These are phyloP conservation scores for Oxalis stricta DNA, from an alignment of 441 rosid species.

Conservation along the genomic window DNA sequence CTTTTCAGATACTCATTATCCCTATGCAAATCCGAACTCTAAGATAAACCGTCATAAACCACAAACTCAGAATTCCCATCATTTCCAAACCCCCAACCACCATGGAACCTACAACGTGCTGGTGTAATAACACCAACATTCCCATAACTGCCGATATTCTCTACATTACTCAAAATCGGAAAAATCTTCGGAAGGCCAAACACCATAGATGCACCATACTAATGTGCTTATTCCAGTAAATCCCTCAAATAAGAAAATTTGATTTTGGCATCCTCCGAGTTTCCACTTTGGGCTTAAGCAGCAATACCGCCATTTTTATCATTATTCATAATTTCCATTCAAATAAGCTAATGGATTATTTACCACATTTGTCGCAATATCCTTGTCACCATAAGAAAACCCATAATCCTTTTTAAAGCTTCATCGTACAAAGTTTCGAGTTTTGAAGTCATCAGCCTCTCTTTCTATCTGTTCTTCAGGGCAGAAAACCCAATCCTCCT, in stretches of 20 bases:
- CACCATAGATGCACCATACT: constrained; percentile 71
- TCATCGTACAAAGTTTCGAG: constrained; percentile 53
- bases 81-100: constrained; percentile 76
- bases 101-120: constrained; percentile 61
- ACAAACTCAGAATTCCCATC: constrained; percentile 42
- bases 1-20: constrained; percentile 75
- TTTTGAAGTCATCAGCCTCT: constrained; percentile 44
- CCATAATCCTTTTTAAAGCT: constrained; percentile 69
- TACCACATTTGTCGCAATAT: constrained; percentile 63
- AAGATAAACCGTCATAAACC: constrained; percentile 33
- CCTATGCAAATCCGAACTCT: constrained; percentile 35
- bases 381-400: constrained; percentile 77
- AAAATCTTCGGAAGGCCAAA: constrained; percentile 41
- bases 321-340: constrained; percentile 27
- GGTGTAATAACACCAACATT: constrained; percentile 40
- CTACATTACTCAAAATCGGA: constrained; percentile 18
- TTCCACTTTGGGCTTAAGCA: constrained; percentile 17
- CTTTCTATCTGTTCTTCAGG: constrained; percentile 80
- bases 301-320: constrained; percentile 11
- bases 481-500: constrained; percentile 67
- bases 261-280: constrained; percentile 36
- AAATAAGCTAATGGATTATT: constrained; percentile 68
- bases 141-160: constrained; percentile 25
- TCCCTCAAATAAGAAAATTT: constrained; percentile 60
- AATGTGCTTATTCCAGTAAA: constrained; percentile 55